A percentile compares a stretch with the other conserved stretches of the same genome.
These are phyloP conservation scores for Zalaria sp. DNA, from an alignment of 2,329 filamentous ascomycete genomes.

Conservation along the genomic window DNA sequence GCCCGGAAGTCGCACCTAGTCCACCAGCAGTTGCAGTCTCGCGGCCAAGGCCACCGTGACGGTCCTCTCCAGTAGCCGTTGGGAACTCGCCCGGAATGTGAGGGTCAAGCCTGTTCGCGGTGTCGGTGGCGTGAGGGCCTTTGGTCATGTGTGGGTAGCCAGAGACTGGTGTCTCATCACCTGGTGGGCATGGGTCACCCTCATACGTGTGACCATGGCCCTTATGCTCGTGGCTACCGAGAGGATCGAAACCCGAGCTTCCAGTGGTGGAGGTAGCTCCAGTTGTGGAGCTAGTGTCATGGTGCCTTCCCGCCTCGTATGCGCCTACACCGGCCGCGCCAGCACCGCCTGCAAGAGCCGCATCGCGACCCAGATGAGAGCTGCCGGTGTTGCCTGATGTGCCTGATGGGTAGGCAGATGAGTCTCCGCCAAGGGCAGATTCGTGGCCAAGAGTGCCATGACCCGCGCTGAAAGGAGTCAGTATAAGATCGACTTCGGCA, in stretches of 20 bases:
- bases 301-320: slow-evolving; percentile 17
- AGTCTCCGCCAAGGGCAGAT: background rate
- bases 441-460: slow-evolving; percentile 2
- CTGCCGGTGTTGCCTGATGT: background rate
- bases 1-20: no score
- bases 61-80: slow-evolving; percentile 10
- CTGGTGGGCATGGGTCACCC: slow-evolving; percentile 12
- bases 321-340: slow-evolving; percentile 18
- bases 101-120: slow-evolving; percentile 20
- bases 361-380: slow-evolving; percentile 7
- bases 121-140: slow-evolving; percentile 18
- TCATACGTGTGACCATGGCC: slow-evolving; percentile 10
- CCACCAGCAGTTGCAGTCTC: background rate
- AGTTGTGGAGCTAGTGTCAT: background rate
- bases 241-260: background rate
- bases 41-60: slow-evolving; percentile 3
- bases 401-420: no score
- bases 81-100: slow-evolving; percentile 19
- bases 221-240: slow-evolving; percentile 8
- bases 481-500: background rate
- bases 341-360: slow-evolving; percentile 16
- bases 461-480: background rate
- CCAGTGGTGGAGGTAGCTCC: background rate
- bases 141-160: slow-evolving; percentile 7
- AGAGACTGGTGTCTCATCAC: slow-evolving; percentile 2